Conservation (phyloP, 2,329 filamentous ascomycete genomes). For the Diaporthe longicolla region DNA sequence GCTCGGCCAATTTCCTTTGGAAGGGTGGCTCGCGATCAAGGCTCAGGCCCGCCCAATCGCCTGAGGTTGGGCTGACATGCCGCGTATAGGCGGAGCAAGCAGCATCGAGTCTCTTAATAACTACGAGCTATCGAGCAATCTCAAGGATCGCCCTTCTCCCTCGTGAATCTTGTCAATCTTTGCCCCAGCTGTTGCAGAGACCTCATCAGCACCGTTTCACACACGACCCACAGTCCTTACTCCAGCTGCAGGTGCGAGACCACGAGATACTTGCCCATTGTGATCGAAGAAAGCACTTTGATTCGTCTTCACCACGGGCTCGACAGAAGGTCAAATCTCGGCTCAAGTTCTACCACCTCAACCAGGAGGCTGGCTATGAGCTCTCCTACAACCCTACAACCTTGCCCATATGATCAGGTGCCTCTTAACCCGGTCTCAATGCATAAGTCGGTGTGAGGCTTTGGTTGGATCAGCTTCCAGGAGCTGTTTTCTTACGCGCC, state of each 20-base stretch:
- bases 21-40: slow-evolving; percentile 5
- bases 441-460: background rate
- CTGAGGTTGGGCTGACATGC: slow-evolving; percentile 23
- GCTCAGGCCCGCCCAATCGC: slow-evolving; percentile 5
- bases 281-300: background rate
- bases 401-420: background rate
- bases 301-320: background rate
- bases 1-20: slow-evolving; percentile 18
- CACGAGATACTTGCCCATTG: background rate
- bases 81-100: slow-evolving; percentile 17
- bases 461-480: background rate
- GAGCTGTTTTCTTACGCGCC: background rate
- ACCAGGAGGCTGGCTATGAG: background rate
- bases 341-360: background rate
- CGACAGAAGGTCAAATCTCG: background rate
- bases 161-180: background rate
- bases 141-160: background rate
- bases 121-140: background rate
- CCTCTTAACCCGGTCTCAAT: background rate
- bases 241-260: background rate
- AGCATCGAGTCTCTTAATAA: slow-evolving; percentile 14
- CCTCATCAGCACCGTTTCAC: background rate
- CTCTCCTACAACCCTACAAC: background rate
- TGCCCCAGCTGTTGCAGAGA: background rate
- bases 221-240: background rate